These are phyloP conservation scores for Chalaropsis ovoidea DNA, from an alignment of 2,329 filamentous ascomycete genomes.

Conservation along the genomic window DNA sequence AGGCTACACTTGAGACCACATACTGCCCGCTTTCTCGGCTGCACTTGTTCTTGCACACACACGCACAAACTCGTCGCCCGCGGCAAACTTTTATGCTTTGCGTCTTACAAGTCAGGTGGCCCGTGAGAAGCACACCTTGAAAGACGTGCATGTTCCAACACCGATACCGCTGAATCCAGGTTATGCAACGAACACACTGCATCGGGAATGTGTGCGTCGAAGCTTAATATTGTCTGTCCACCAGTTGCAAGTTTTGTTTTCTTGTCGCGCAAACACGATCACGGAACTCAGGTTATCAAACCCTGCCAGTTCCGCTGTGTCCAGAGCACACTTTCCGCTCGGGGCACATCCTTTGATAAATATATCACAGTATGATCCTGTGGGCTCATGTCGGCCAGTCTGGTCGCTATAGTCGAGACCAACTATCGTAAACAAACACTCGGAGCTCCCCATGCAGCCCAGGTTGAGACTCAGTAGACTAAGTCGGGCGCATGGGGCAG, in stretches of 20 bases:
- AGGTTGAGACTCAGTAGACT: neutral
- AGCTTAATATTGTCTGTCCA: neutral
- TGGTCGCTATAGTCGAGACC: neutral
- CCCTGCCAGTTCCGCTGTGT: neutral
- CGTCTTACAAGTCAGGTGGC: neutral
- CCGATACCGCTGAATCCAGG: conserved; percentile 5
- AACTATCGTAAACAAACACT: neutral
- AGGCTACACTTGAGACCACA: too few species aligned
- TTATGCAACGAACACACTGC: neutral
- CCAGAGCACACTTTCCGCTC: neutral
- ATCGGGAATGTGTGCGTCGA: neutral
- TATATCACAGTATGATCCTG: neutral
- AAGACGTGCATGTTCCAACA: neutral
- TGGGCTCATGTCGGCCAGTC: neutral
- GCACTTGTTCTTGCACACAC: neutral
- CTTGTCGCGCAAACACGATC: neutral
- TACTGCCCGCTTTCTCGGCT: too few species aligned
- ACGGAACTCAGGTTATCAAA: neutral
- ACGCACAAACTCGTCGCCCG: neutral
- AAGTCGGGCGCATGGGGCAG: neutral
- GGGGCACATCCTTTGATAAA: neutral
- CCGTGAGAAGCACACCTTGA: neutral
- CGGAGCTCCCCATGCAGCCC: neutral
- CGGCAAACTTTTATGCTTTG: conserved; percentile 1
- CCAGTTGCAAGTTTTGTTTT: neutral